Evolutionary conservation across 2,329 filamentous ascomycete species (phyloP).

Genomic region (Penicillium sp.): DNA sequence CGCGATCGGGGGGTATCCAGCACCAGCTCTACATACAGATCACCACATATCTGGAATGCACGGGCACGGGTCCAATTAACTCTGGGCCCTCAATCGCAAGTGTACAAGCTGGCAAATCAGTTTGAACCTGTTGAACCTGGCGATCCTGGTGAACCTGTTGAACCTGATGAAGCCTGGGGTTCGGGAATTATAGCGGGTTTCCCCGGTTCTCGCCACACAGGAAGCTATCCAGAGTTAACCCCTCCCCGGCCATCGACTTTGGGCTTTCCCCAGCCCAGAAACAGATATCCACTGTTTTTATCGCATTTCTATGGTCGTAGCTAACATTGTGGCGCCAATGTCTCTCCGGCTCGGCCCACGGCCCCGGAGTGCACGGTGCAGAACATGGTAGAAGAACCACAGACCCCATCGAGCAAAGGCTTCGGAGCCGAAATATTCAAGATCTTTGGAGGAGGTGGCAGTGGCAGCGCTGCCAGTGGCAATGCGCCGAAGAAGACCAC

Average conservation of each 20-base stretch:
- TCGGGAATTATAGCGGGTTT: neutral
- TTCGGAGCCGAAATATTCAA: conserved; percentile 43
- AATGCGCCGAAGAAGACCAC: conserved; percentile 62
- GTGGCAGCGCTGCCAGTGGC: conserved; percentile 31
- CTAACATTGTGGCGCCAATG: conserved; percentile 19
- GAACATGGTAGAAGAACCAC: conserved; percentile 18
- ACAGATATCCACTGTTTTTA: neutral
- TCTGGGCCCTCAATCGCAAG: neutral
- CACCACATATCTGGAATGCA: neutral
- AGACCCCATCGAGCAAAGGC: conserved; percentile 19
- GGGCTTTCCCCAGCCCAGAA: neutral
- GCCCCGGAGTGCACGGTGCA: conserved; percentile 17
- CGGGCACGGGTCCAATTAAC: neutral
- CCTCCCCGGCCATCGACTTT: neutral
- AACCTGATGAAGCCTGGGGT: neutral
- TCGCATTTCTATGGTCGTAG: neutral
- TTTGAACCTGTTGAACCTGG: neutral
- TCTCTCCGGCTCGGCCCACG: conserved; percentile 10
- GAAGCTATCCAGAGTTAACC: neutral
- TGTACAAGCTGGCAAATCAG: neutral
- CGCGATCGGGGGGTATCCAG: neutral
- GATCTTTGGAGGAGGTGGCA: conserved; percentile 50
- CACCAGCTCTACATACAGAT: neutral
- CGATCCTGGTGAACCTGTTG: no score
- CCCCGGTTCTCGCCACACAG: neutral